Base-by-base conservation (phyloP, 768 basidiomycete species). In the Kwoniella sp. region DNA sequence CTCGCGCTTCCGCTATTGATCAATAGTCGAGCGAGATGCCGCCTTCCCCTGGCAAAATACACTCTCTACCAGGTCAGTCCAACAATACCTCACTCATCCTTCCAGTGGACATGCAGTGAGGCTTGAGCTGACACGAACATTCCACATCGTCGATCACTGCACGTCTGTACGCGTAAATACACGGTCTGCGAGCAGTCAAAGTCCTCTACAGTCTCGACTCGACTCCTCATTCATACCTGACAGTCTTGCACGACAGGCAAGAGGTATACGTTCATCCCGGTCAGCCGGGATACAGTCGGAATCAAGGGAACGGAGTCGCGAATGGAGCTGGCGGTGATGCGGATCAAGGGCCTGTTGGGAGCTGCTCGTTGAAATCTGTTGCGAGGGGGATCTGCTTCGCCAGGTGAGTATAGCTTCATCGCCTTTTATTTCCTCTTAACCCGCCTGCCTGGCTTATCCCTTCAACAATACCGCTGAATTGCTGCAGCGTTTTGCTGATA, bases 341-440 rank as follows among this genome's bases (percentile, higher is more conserved):
- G 5, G 55, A 47, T 2, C 25, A 52, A 48, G 55, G 64, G 4
- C 59, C 49, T 19, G 37, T 73, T 1, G 71, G 72, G 19, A 72
- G 70, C 55, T 69, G 68, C 55, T 68, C 60, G 24, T 54, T 77
- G 56, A 77, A 77, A 47, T 47, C 64, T 54, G 64, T 68, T 3
- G 69, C 66, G 6, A 62, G 70, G 55, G 76, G 76, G 3, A 69
- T 77, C 10, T 77, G 76, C 54, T 74, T 54, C 67, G 72, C 76
- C 21, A 74, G 73, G 76, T 77, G 46, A 27, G 47, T 52, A 25
- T 33, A 12, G 33, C 33, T 13, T n/a, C 33, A 33, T 33, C 33
- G 7, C 33, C 13, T 33, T 5, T 33, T 6, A 33, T 6, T 33
- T 21, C 40, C 3, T 44, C 40, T 44, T 44, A 6, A 44, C 17